These are phyloP conservation scores for Exophiala alcalophila DNA, from an alignment of 2,329 filamentous ascomycete species.

Conservation along the genomic window DNA sequence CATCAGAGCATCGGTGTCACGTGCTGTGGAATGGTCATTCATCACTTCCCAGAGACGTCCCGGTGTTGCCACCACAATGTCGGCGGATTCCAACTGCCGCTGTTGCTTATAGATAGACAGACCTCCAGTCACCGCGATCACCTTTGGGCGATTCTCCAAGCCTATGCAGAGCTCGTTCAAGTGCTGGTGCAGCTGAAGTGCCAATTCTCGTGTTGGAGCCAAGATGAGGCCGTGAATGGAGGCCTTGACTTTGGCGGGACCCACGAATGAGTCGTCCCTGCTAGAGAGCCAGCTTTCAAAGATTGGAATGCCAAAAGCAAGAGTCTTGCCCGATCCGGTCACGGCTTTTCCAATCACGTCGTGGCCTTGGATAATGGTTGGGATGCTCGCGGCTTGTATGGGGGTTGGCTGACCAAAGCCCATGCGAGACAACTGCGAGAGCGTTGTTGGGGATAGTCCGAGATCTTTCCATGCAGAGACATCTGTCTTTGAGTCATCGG, in stretches of 20 bases:
- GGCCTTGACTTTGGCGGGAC: slow-evolving; percentile 27
- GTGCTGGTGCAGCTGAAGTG: slow-evolving; percentile 85
- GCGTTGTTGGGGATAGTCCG: slow-evolving; percentile 66
- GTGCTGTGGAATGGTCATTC: slow-evolving; percentile 48
- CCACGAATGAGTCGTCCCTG: slow-evolving; percentile 1
- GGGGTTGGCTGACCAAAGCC: slow-evolving; percentile 76
- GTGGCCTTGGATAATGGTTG: slow-evolving; percentile 74
- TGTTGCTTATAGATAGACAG: slow-evolving; percentile 94
- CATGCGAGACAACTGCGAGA: slow-evolving; percentile 73
- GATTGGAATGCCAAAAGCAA: slow-evolving; percentile 92
- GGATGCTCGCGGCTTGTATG: slow-evolving; percentile 78
- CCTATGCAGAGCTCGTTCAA: slow-evolving; percentile 70
- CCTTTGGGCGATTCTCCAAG: slow-evolving; percentile 57
- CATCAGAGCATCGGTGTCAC: slow-evolving; percentile 56
- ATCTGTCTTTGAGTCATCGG: slow-evolving; percentile 57
- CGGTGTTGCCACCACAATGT: slow-evolving; percentile 90
- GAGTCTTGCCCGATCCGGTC: slow-evolving; percentile 93
- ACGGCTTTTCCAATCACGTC: slow-evolving; percentile 95
- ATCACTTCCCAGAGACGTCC: slow-evolving; percentile 94
- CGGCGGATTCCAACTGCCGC: slow-evolving; percentile 74
- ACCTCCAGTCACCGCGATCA: slow-evolving; percentile 90
- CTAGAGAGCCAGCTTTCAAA: slow-evolving; percentile 70
- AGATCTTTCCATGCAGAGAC: slow-evolving; percentile 76
- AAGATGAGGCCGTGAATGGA: slow-evolving; percentile 73
- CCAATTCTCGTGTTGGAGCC: slow-evolving; percentile 88